Evolutionary conservation across 177 flowering plant species (phyloP), one percentile per base, ranked within the genome.

Genomic region (Tripterygium wilfordii): DNA sequence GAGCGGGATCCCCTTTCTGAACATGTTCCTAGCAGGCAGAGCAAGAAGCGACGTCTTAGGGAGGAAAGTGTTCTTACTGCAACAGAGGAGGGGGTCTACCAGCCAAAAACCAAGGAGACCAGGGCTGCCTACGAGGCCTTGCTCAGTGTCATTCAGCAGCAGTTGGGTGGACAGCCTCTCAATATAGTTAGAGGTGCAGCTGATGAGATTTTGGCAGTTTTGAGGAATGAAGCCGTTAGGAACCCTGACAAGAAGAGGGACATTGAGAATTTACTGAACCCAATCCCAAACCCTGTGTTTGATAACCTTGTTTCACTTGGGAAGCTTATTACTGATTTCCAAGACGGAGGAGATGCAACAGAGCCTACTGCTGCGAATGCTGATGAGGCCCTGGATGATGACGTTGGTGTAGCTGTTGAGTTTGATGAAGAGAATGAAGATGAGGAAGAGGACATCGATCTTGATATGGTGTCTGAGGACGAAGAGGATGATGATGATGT

Each of bases 351-450:
- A 41, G 89, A 81, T 62, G 81, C 56, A 0, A 63, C 59, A 10
- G 81, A 57, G 5, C 14, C 65, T 40, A 46, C 61, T 40, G 64
- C 60, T 5, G 66, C 64, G 6, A 63, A 68, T 51, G 76, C 63
- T 5, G 84, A 83, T 16, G 97, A 80, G 41, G 83, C 64, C 15
- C 79, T 85, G 36, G 96, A 91, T 65, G 88, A 88, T 62, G 90
- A 85, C 65, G 80, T 79, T 46, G 96, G 95, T 51, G 98, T 91
- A 35, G 96, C 96, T 33, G 98, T 91, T 36, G 96, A 91, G 70
- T 85, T 91, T n/a, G n/a, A n/a, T 65, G 98, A 88, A 42, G 92
- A 91, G 68, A 84, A 85, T 45, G 98, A 88, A 45, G 96, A 90
- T 36, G 98, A 91, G 5, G 92, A 83, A 14, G 96, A 80, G 40